Base-by-base conservation (phyloP, 179 eudicot genomes). In the Beta corolliflora region DNA sequence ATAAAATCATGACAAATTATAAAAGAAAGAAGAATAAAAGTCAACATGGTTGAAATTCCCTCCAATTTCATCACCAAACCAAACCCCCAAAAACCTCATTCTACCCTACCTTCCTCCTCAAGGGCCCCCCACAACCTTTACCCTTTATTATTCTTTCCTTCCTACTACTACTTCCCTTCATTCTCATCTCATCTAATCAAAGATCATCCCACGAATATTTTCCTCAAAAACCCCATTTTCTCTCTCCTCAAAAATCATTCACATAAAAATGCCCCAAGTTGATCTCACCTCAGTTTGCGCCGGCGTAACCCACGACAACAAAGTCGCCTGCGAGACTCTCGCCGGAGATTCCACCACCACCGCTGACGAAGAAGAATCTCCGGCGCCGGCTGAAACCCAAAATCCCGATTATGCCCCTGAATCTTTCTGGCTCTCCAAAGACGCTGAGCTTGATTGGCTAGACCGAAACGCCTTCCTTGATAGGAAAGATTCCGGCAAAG, bases 371-470 rank as follows among this genome's bases (percentile, higher is more conserved):
- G 64, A 59, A 12, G 36, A 45, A 41, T 18, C 78, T 12, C 15
- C 83, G 76, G 29, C 21, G 81, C 52, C 56, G 71, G 69, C 52
- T 59, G 80, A 31, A 0, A 56, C 50, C 36, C 65, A 44, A 41
- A 60, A 76, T 5, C 81, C 84, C 3, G 93, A 89, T 77, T 78
- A 79, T 67, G 92, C 96, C n/a, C 93, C 97, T 50, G 95, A 91
- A 67, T 92, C 97, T 3, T 95, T 95, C 81, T 91, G 90, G 88
- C 84, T 93, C 5, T 90, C 98, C 4, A 86, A 82, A 69, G 97
- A 91, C 70, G 94, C 94, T 7, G 97, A 95, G 66, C 87, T 81
- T 75, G 97, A 95, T 18, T 95, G 97, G 98, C 86, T 95, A 72
- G 92, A 92, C 29, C 91, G 87, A 1, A 92, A 92, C 84, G 97